A percentile compares a stretch with the other conserved stretches of the same genome.
Evolutionary conservation across 495 filamentous ascomycete species (phyloP).

Genomic region (Aspergillus cavernicola): DNA sequence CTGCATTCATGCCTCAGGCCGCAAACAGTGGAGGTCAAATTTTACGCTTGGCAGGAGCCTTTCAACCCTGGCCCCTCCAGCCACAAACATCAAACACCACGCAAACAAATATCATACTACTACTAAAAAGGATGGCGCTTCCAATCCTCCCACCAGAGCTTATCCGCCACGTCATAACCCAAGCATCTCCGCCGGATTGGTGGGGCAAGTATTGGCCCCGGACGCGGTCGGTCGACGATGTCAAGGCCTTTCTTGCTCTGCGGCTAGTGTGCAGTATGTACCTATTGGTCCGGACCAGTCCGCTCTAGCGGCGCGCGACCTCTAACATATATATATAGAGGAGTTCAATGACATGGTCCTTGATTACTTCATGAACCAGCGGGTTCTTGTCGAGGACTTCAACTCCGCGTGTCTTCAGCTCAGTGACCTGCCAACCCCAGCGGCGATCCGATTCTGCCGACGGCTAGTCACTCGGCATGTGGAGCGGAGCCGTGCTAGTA

Average conservation of each 20-base stretch:
- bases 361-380: neutral
- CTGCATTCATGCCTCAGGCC: neutral
- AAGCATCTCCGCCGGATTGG: neutral
- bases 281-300: too few species aligned
- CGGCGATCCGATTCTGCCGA: neutral
- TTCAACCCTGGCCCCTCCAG: neutral
- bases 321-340: neutral
- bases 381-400: neutral
- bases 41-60: neutral
- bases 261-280: conserved; percentile 4
- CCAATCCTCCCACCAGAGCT: neutral
- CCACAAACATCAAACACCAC: neutral
- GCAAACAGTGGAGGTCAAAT: neutral
- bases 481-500: neutral
- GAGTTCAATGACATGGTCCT: neutral
- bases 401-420: neutral
- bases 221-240: neutral
- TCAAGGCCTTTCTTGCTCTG: neutral
- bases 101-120: neutral
- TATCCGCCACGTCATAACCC: neutral
- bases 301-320: neutral
- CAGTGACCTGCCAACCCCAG: neutral
- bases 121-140: neutral
- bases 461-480: neutral
- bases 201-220: conserved; percentile 1